These are phyloP conservation scores for Desmodesmus armatus DNA, from an alignment of 139 green algal species.

Conservation along the genomic window DNA sequence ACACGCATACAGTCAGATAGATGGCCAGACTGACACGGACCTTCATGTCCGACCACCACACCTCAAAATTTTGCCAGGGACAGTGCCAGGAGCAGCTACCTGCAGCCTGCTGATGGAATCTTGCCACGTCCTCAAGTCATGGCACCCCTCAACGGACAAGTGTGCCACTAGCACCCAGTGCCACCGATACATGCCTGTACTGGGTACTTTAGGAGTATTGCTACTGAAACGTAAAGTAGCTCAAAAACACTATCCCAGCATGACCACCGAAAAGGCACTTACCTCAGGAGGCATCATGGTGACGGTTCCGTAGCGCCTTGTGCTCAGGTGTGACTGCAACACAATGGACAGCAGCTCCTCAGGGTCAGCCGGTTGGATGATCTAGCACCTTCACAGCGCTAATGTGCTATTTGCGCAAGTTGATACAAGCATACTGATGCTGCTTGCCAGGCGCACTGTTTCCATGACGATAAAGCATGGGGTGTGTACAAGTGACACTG, in stretches of 20 bases:
- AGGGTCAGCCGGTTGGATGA: not conserved
- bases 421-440: not conserved
- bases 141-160: no score
- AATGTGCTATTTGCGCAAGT: not conserved
- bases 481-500: not conserved
- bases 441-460: not conserved
- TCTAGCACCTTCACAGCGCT: not conserved
- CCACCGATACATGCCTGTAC: no score
- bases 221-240: not conserved
- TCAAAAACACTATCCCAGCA: no score
- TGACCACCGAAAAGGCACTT: not conserved
- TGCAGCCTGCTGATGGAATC: not conserved
- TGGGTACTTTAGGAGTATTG: no score
- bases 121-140: not conserved
- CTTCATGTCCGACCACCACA: no score
- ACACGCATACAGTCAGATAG: no score
- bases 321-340: conserved; percentile 48
- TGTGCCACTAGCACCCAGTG: no score
- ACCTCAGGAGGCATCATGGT: conserved; percentile 51
- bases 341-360: not conserved
- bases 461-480: not conserved
- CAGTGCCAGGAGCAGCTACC: not conserved
- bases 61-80: not conserved
- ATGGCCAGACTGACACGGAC: no score
- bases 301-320: conserved; percentile 51